These are phyloP conservation scores for Xylaria sp. DNA, from an alignment of 2,329 filamentous ascomycete species.

Conservation along the genomic window DNA sequence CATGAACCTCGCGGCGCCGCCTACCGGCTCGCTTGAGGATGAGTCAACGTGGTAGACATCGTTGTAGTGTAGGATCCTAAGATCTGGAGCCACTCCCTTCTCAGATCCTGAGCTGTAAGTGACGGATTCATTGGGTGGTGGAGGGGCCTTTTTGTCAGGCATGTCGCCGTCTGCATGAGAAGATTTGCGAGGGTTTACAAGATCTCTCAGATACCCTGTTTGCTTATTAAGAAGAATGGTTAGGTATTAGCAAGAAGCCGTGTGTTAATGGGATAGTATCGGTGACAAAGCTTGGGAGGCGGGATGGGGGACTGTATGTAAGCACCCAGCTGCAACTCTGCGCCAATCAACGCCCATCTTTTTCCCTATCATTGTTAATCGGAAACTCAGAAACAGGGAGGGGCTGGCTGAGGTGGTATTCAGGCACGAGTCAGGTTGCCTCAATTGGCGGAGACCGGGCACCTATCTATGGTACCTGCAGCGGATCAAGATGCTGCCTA, in stretches of 20 bases:
- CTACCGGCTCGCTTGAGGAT: slow-evolving; percentile 81
- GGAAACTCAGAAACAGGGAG: slow-evolving; percentile 11
- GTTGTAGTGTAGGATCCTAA: slow-evolving; percentile 90
- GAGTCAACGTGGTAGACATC: slow-evolving; percentile 91
- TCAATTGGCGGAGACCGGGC: neutral
- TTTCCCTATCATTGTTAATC: slow-evolving; percentile 2
- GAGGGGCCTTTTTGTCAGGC: slow-evolving; percentile 44
- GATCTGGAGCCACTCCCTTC: slow-evolving; percentile 64
- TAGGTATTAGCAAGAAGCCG: neutral
- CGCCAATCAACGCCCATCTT: slow-evolving; percentile 7
- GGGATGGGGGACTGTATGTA: neutral
- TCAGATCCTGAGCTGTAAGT: slow-evolving; percentile 47
- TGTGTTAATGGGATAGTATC: neutral
- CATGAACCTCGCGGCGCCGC: slow-evolving; percentile 84
- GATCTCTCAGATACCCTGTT: slow-evolving; percentile 7
- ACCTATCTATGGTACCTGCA: neutral
- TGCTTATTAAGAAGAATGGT: neutral
- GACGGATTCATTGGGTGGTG: slow-evolving; percentile 47
- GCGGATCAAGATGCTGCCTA: neutral
- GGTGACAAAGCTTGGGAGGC: too few relatives aligned
- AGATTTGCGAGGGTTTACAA: neutral
- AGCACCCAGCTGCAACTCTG: neutral
- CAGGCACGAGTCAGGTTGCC: neutral
- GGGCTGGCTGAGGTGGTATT: slow-evolving; percentile 1
- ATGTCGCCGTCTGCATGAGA: slow-evolving; percentile 31